A percentile compares a stretch with the other conserved stretches of the same genome.
Evolutionary conservation across 169 alveolate species (phyloP).

Genomic region (Plasmodium reichenowi): DNA sequence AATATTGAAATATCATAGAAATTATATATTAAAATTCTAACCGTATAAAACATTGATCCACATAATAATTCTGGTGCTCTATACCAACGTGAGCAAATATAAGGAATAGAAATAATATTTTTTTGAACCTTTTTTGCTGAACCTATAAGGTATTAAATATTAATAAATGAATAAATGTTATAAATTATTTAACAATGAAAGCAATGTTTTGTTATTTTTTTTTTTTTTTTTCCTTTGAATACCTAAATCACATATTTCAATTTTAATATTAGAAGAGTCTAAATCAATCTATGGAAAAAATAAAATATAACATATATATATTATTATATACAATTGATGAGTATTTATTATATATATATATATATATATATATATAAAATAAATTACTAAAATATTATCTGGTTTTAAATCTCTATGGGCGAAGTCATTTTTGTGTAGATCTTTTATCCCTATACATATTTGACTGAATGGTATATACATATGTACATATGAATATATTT

Average conservation of each 20-base stretch:
- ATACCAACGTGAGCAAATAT: conserved; percentile 86
- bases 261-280: conserved; percentile 69
- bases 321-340: not conserved
- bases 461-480: conserved; percentile 54
- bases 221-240: not conserved
- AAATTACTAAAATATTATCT: conserved; percentile 82
- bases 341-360: not conserved
- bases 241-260: conserved; percentile 85
- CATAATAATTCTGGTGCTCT: conserved; percentile 85
- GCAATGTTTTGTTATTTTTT: conserved; percentile 12
- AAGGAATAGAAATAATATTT: conserved; percentile 81
- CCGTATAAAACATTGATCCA: conserved; percentile 82
- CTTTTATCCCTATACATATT: conserved; percentile 79
- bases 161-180: conserved; percentile 20
- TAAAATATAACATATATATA: not conserved
- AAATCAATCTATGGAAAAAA: conserved; percentile 77
- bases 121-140: conserved; percentile 75
- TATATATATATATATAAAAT: not conserved
- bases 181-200: not conserved
- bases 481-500: not conserved
- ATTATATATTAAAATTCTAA: not conserved
- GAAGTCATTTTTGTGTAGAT: conserved; percentile 79
- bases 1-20: not conserved
- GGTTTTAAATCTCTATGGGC: conserved; percentile 86
- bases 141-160: conserved; percentile 50